phyloP scores from a whole-genome alignment of 2,329 filamentous ascomycete genomes.

The Ascochyta pisi region DNA sequence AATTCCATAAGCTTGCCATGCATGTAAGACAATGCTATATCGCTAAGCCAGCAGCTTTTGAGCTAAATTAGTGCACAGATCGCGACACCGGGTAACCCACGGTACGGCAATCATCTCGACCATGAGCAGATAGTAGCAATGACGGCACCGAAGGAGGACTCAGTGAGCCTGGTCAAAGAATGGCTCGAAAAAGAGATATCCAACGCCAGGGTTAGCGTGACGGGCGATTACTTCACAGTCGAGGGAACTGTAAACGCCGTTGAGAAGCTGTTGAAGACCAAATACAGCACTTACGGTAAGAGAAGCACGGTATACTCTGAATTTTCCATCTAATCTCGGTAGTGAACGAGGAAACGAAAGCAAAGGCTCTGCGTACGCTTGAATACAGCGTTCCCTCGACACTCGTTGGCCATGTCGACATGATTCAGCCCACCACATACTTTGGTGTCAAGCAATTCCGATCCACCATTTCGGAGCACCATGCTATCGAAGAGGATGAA shows the following conservation, averaged over 20 bases:
- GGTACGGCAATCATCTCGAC: conserved; percentile 61
- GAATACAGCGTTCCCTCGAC: conserved; percentile 37
- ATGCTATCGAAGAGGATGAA: conserved; percentile 15
- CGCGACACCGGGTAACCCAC: conserved; percentile 58
- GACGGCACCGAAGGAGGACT: conserved; percentile 58
- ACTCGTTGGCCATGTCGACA: conserved; percentile 49
- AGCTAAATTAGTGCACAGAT: conserved; percentile 33
- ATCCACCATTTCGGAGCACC: conserved; percentile 28
- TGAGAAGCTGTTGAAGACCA: conserved; percentile 57
- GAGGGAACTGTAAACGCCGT: conserved; percentile 56
- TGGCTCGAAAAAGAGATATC: conserved; percentile 60
- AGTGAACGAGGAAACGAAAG: conserved; percentile 12
- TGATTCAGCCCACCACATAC: conserved; percentile 61
- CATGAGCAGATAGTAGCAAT: conserved; percentile 57
- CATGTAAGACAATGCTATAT: conserved; percentile 14
- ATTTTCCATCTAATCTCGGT: neutral
- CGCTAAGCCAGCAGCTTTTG: neutral
- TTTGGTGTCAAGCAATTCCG: conserved; percentile 25
- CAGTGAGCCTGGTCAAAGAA: conserved; percentile 57
- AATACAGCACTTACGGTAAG: conserved; percentile 52
- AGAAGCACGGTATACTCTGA: neutral
- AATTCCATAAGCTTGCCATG: conserved; percentile 30
- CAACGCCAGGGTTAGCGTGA: conserved; percentile 54
- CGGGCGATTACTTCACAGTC: conserved; percentile 62
- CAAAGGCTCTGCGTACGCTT: conserved; percentile 20